A percentile compares a stretch with the other conserved stretches of the same genome.
Conservation (phyloP, 148 eudicot species). For the Chenopodium album region DNA sequence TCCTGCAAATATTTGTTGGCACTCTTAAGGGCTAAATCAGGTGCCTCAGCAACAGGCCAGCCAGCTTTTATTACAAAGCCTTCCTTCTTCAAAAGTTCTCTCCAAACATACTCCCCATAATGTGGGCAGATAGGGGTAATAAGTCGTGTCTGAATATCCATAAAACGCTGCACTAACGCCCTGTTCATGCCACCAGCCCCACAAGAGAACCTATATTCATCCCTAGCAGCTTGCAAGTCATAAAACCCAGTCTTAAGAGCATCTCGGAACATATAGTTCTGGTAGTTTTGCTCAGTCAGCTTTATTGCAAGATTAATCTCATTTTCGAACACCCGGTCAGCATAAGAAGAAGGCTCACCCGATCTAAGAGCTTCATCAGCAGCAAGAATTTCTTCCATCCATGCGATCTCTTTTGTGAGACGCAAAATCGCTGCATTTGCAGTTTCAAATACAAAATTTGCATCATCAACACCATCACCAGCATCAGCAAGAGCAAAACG, state of each 20-base stretch:
- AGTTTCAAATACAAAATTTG: conserved; percentile 89
- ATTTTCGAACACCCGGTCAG: conserved; percentile 83
- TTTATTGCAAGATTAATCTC: conserved; percentile 73
- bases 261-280: conserved; percentile 66
- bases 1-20: conserved; percentile 83
- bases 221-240: conserved; percentile 84
- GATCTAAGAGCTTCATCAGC: conserved; percentile 54
- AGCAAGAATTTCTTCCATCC: conserved; percentile 83
- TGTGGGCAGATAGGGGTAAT: conserved; percentile 89
- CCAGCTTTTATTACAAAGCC: conserved; percentile 76
- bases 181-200: conserved; percentile 72
- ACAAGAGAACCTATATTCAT: conserved; percentile 82
- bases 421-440: conserved; percentile 89
- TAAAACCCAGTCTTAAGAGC: conserved; percentile 84
- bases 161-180: conserved; percentile 61
- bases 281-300: conserved; percentile 62
- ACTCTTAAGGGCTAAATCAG: conserved; percentile 68
- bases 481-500: conserved; percentile 91
- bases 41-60: conserved; percentile 62
- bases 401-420: conserved; percentile 76
- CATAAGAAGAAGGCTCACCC: conserved; percentile 58
- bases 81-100: conserved; percentile 64
- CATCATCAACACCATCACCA: conserved; percentile 96
- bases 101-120: conserved; percentile 80
- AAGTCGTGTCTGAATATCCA: conserved; percentile 86